Evolutionary conservation across 495 filamentous ascomycete genomes (phyloP).

Genomic region (Talaromyces trachyspermus): DNA sequence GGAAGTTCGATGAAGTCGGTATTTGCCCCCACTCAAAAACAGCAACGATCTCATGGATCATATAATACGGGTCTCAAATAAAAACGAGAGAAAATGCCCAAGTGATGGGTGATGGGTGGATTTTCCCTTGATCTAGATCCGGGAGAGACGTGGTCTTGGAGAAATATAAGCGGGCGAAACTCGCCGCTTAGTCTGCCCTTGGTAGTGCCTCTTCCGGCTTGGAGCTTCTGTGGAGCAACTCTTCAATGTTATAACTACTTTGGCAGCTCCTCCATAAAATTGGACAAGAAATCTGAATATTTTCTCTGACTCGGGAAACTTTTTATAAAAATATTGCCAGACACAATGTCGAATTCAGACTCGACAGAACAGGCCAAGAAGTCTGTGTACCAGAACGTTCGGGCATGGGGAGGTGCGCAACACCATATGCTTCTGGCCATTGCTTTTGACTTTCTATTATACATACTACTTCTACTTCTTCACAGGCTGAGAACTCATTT

Average conservation of each 20-base stretch:
- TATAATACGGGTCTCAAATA: not conserved
- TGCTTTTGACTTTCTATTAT: not conserved
- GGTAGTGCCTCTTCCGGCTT: slow-evolving; percentile 1
- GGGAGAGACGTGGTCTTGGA: slow-evolving; percentile 5
- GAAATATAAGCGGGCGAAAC: not conserved
- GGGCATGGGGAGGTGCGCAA: slow-evolving; percentile 67
- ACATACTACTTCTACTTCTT: not conserved
- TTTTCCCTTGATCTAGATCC: not conserved
- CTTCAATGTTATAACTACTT: not conserved
- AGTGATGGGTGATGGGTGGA: not conserved
- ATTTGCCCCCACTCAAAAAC: not conserved
- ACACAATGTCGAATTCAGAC: slow-evolving; percentile 30
- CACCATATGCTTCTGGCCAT: slow-evolving; percentile 5
- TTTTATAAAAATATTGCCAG: no score
- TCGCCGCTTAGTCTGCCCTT: no score
- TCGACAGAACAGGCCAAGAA: slow-evolving; percentile 38
- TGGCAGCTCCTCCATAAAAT: no score
- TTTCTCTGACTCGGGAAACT: no score
- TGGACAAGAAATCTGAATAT: no score
- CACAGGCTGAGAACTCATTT: not conserved
- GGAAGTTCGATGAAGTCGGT: slow-evolving; percentile 1
- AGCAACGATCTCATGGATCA: not conserved
- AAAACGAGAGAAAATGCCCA: not conserved
- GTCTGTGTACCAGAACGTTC: slow-evolving; percentile 42
- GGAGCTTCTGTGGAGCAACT: not conserved